A percentile compares a stretch with the other conserved stretches of the same genome.
Evolutionary conservation across 176 grass and related monocot genomes (phyloP).

Genomic region (Rhynchospora breviuscula): DNA sequence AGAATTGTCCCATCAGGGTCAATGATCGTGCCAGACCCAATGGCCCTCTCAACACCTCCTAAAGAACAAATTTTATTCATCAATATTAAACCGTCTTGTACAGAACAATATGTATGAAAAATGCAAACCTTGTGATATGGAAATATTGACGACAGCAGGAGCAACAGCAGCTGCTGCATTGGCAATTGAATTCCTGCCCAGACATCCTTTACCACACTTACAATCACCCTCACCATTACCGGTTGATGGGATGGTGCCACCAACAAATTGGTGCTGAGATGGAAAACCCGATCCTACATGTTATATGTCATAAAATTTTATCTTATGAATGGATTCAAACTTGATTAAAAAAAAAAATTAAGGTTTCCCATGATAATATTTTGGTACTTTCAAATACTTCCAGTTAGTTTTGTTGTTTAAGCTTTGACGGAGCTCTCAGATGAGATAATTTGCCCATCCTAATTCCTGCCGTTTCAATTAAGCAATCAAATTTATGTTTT

Average conservation of each 20-base stretch:
- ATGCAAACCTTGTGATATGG: slow-evolving; percentile 35
- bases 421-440: background rate
- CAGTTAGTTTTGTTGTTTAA: background rate
- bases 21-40: slow-evolving; percentile 90
- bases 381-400: background rate
- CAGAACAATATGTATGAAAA: background rate
- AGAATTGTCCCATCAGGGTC: slow-evolving; percentile 79
- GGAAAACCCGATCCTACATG: slow-evolving; percentile 10
- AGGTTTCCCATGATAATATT: background rate
- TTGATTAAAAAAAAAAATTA: background rate
- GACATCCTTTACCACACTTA: slow-evolving; percentile 42
- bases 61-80: slow-evolving; percentile 15
- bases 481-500: background rate
- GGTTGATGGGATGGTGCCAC: background rate
- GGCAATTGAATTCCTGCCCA: slow-evolving; percentile 57
- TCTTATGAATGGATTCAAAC: background rate
- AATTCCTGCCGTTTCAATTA: background rate
- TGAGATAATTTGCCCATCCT: background rate
- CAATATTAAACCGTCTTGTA: background rate
- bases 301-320: background rate
- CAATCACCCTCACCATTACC: slow-evolving; percentile 42
- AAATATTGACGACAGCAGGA: slow-evolving; percentile 86
- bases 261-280: background rate
- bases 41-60: slow-evolving; percentile 42
- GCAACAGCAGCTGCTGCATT: slow-evolving; percentile 57